Percentiles rank a stretch among this genome's conserved stretches.
These are phyloP conservation scores for Aphanomyces stellatus DNA, from an alignment of 352 stramenopile genomes.

Conservation along the genomic window DNA sequence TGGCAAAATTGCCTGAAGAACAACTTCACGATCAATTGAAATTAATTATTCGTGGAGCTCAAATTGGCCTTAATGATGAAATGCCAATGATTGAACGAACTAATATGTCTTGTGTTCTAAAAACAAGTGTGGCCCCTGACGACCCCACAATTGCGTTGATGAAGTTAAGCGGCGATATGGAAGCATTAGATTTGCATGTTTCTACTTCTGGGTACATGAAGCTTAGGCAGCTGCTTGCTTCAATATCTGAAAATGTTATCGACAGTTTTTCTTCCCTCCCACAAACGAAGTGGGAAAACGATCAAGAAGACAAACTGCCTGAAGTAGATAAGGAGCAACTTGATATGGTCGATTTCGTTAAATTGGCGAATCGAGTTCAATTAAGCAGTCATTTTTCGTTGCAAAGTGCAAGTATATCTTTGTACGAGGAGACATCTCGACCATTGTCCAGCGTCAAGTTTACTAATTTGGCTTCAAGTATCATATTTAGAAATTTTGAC, in stretches of 20 bases:
- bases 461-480: not conserved
- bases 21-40: conserved; percentile 73
- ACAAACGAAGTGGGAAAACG: not conserved
- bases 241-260: conserved; percentile 61
- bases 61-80: conserved; percentile 38
- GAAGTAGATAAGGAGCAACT: conserved; percentile 26
- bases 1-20: conserved; percentile 22
- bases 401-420: conserved; percentile 35
- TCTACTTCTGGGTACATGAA: conserved; percentile 49
- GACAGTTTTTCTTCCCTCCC: conserved; percentile 24
- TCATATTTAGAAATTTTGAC: conserved; percentile 24
- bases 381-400: conserved; percentile 53
- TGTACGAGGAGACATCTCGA: conserved; percentile 15
- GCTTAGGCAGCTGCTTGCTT: conserved; percentile 49
- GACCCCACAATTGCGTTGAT: conserved; percentile 69
- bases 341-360: conserved; percentile 38
- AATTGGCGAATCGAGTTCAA: conserved; percentile 65
- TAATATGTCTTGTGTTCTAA: conserved; percentile 66
- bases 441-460: not conserved
- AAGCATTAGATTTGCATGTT: conserved; percentile 65
- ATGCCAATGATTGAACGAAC: conserved; percentile 60
- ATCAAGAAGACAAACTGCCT: conserved; percentile 16
- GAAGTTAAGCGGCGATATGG: conserved; percentile 62
- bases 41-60: conserved; percentile 64
- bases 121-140: conserved; percentile 65